phyloP scores from a whole-genome alignment of 352 stramenopile species.

The Pythium aquatile region DNA sequence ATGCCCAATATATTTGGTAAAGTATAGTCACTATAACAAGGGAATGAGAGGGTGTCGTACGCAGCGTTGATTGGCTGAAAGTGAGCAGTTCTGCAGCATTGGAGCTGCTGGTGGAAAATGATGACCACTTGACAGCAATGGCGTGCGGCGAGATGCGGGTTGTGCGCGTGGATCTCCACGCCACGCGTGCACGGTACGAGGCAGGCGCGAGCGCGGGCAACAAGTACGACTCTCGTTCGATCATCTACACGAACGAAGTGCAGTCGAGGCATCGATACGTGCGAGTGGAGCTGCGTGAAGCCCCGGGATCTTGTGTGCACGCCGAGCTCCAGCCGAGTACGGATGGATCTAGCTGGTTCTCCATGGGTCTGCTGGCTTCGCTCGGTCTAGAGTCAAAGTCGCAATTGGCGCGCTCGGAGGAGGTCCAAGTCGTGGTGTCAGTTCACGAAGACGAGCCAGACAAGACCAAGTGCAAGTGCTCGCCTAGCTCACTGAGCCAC shows the following conservation, averaged over 20 bases:
- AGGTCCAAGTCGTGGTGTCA: constrained; percentile 7
- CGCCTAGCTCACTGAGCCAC: constrained; percentile 22
- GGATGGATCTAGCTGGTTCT: constrained; percentile 16
- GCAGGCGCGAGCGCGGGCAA: constrained; percentile 10
- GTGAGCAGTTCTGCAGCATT: neutral
- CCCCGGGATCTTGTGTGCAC: neutral
- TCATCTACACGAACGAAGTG: constrained; percentile 20
- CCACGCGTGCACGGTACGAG: constrained; percentile 12
- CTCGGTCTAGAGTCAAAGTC: neutral
- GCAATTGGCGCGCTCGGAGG: neutral
- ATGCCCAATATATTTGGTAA: neutral
- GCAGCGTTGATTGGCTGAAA: constrained; percentile 12
- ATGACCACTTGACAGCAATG: neutral
- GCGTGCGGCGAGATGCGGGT: constrained; percentile 1
- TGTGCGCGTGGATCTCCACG: constrained; percentile 19
- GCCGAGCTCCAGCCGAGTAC: constrained; percentile 16
- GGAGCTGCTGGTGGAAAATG: neutral
- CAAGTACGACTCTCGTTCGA: constrained; percentile 14
- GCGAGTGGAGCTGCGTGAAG: constrained; percentile 11
- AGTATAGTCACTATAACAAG: constrained; percentile 4
- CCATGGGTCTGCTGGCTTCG: constrained; percentile 15
- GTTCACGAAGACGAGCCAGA: neutral
- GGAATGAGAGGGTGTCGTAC: neutral
- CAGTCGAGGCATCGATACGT: constrained; percentile 25
- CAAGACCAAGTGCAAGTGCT: constrained; percentile 34